A percentile compares a stretch with the other conserved stretches of the same genome.
Conservation (phyloP, 352 stramenopile species). For the Globisporangium cystogenes region DNA sequence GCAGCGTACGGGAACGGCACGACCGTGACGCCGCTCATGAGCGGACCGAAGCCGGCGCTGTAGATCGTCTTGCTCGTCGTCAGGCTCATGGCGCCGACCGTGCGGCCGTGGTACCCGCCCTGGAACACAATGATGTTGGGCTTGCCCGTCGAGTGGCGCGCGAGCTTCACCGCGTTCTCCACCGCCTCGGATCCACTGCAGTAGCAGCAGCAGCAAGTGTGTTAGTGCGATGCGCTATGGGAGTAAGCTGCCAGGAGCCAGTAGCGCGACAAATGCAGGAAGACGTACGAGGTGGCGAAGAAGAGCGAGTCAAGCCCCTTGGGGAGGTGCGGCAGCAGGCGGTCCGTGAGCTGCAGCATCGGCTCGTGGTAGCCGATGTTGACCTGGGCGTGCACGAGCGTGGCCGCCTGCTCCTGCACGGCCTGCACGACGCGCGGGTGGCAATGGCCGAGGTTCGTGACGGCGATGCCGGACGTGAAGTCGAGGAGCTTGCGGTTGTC, state of each 20-base stretch:
- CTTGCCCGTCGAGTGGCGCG: constrained; percentile 87
- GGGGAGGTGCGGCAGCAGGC: constrained; percentile 72
- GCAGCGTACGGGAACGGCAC: constrained; percentile 87
- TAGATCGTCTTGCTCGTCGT: constrained; percentile 91
- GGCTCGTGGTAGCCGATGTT: constrained; percentile 92
- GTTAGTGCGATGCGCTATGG: constrained; percentile 4
- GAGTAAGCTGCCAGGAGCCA: too few species aligned
- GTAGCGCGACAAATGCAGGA: too few species aligned
- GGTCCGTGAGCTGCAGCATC: constrained; percentile 88
- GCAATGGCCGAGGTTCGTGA: constrained; percentile 91
- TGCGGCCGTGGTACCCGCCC: constrained; percentile 91
- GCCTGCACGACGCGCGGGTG: constrained; percentile 89
- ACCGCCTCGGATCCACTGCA: constrained; percentile 87
- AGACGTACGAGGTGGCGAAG: constrained; percentile 69
- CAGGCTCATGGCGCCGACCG: constrained; percentile 89
- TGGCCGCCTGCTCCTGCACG: constrained; percentile 86
- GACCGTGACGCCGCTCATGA: constrained; percentile 70
- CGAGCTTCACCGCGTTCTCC: constrained; percentile 92
- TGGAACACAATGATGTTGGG: constrained; percentile 88
- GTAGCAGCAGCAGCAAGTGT: neutral
- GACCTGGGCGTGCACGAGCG: constrained; percentile 88
- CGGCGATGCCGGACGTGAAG: constrained; percentile 92
- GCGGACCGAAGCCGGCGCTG: constrained; percentile 78
- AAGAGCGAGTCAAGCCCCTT: constrained; percentile 86
- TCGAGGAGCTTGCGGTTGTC: constrained; percentile 89